These are phyloP conservation scores for Cymbidium sinense DNA, from an alignment of 106 monocot genomes.

Conservation along the genomic window DNA sequence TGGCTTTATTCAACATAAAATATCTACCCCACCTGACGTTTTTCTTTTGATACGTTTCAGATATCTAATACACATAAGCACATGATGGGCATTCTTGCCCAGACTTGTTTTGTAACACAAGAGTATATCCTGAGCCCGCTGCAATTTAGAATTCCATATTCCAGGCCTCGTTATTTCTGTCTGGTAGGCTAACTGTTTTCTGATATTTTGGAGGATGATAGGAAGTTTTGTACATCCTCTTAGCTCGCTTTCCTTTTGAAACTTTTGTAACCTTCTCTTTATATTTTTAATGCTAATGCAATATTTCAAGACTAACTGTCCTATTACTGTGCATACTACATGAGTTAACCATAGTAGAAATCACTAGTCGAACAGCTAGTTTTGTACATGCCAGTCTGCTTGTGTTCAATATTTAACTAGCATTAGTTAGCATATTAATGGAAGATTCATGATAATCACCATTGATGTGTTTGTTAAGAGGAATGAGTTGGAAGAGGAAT, in stretches of 20 bases:
- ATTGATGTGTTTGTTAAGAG: neutral
- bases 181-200: constrained; percentile 48
- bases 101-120: constrained; percentile 58
- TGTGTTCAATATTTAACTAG: neutral
- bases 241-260: too few species aligned
- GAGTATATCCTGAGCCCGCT: constrained; percentile 86
- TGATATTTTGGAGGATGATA: too few species aligned
- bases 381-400: neutral
- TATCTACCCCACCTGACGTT: neutral
- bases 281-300: too few species aligned
- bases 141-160: constrained; percentile 93
- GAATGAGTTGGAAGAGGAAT: neutral
- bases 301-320: too few species aligned
- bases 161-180: constrained; percentile 93
- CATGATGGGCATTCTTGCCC: constrained; percentile 49
- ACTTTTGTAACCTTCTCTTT: too few species aligned
- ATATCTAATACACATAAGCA: constrained; percentile 78
- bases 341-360: neutral
- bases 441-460: neutral
- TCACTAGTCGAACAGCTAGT: neutral
- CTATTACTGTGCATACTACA: neutral
- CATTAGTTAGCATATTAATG: neutral
- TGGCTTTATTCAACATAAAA: neutral
- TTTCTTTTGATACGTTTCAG: constrained; percentile 24
- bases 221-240: too few species aligned